phyloP scores from a whole-genome alignment of 768 basidiomycete species.

The Trametes elegans region DNA sequence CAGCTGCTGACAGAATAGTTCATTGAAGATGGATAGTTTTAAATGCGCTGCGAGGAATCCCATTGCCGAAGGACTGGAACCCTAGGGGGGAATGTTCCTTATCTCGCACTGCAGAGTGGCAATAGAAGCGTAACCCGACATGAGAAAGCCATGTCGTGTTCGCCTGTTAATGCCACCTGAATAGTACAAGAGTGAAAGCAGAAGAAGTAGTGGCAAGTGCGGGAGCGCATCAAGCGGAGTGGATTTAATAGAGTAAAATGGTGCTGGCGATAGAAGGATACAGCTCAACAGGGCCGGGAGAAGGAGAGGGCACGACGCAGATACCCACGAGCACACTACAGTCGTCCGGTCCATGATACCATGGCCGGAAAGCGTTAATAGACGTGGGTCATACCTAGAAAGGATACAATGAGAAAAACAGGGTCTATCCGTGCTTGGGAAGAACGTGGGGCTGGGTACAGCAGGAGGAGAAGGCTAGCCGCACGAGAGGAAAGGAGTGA shows the following conservation, averaged over 20 bases:
- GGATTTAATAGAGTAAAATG: not conserved
- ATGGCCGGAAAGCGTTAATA: conserved; percentile 1
- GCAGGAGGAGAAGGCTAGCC: not conserved
- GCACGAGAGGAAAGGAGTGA: conserved; percentile 9
- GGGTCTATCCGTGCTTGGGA: conserved; percentile 18
- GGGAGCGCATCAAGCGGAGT: not conserved
- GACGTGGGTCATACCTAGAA: not conserved
- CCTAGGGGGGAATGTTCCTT: too few relatives aligned
- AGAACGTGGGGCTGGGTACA: conserved; percentile 9
- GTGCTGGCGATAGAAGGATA: too few relatives aligned
- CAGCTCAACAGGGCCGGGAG: too few relatives aligned
- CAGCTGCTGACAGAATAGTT: too few relatives aligned
- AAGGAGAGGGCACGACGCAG: not conserved
- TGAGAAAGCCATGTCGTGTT: not conserved
- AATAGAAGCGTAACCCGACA: too few relatives aligned
- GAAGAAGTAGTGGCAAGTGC: not conserved
- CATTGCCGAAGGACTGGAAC: too few relatives aligned
- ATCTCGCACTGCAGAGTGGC: too few relatives aligned
- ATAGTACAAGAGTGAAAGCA: not conserved
- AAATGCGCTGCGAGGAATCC: too few relatives aligned
- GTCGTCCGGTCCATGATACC: conserved; percentile 8
- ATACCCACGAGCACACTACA: not conserved
- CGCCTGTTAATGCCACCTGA: conserved; percentile 3
- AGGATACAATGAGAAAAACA: not conserved
- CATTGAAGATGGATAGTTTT: too few relatives aligned